Percentiles rank a stretch among this genome's conserved stretches.
Conservation (phyloP, 2,329 filamentous ascomycete species). For the Colletotrichum gigasporum region DNA sequence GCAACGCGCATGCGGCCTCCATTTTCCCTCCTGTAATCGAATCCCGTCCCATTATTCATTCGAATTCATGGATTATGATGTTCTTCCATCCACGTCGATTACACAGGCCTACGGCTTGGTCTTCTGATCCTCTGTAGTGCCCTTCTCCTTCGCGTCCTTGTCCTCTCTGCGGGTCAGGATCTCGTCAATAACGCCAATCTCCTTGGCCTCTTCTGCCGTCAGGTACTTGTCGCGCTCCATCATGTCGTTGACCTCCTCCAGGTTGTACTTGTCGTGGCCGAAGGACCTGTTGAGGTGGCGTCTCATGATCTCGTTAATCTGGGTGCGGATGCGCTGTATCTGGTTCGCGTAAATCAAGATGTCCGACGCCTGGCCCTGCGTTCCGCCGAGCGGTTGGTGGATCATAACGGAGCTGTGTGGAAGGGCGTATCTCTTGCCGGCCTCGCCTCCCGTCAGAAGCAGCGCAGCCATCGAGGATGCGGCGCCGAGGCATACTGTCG, state of each 20-base stretch:
- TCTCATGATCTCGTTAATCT: conserved; percentile 91
- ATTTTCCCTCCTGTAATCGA: background rate
- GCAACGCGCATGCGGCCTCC: conserved; percentile 16
- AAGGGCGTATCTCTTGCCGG: conserved; percentile 86
- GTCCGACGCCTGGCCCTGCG: conserved; percentile 74
- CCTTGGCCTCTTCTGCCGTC: conserved; percentile 86
- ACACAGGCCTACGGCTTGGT: conserved; percentile 23
- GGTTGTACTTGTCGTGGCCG: conserved; percentile 76
- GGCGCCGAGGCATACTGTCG: conserved; percentile 93
- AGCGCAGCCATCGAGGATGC: conserved; percentile 96
- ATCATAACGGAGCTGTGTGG: conserved; percentile 98
- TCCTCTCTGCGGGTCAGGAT: conserved; percentile 75
- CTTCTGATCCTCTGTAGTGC: conserved; percentile 23
- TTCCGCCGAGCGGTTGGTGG: conserved; percentile 88
- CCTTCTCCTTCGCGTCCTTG: conserved; percentile 32
- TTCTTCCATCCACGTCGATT: background rate
- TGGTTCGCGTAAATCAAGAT: conserved; percentile 98
- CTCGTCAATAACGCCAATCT: conserved; percentile 91
- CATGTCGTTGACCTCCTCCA: conserved; percentile 88
- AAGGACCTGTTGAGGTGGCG: conserved; percentile 83
- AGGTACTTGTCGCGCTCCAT: conserved; percentile 99
- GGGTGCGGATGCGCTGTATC: conserved; percentile 85
- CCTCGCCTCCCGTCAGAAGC: conserved; percentile 84
- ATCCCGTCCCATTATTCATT: background rate
- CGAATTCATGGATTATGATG: background rate